These are phyloP conservation scores for Lentinus brumalis DNA, from an alignment of 768 basidiomycete species.

Conservation along the genomic window DNA sequence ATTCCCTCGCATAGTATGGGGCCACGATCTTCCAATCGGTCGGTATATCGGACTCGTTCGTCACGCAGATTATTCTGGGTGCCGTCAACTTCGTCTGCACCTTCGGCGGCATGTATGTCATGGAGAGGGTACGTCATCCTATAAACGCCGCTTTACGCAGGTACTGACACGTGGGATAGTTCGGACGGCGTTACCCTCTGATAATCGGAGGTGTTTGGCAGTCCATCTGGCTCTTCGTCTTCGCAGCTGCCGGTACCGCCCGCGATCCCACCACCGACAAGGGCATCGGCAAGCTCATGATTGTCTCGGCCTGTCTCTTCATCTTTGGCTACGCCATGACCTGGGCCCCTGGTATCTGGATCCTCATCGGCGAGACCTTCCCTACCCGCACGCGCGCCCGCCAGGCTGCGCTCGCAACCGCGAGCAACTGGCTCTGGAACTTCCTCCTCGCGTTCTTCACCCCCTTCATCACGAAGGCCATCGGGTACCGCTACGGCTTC, in stretches of 20 bases:
- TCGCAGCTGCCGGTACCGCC: slow-evolving; percentile 70
- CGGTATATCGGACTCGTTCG: slow-evolving; percentile 64
- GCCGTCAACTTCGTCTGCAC: slow-evolving; percentile 73
- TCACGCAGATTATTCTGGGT: slow-evolving; percentile 77
- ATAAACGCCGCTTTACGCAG: neutral
- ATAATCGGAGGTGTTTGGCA: slow-evolving; percentile 76
- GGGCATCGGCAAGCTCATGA: slow-evolving; percentile 52
- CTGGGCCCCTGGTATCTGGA: slow-evolving; percentile 79
- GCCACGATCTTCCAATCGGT: slow-evolving; percentile 70
- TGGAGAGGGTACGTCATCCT: slow-evolving; percentile 53
- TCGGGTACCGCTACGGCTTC: slow-evolving; percentile 66
- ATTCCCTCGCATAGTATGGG: slow-evolving; percentile 33
- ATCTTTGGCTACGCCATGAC: slow-evolving; percentile 73
- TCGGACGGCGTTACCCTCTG: slow-evolving; percentile 64
- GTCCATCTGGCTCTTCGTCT: slow-evolving; percentile 68
- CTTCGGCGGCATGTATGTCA: slow-evolving; percentile 71
- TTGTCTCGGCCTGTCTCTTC: slow-evolving; percentile 67
- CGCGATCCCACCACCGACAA: slow-evolving; percentile 50
- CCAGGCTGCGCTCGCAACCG: slow-evolving; percentile 67
- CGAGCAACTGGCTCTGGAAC: slow-evolving; percentile 69
- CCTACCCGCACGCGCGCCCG: slow-evolving; percentile 71
- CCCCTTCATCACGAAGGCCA: slow-evolving; percentile 64
- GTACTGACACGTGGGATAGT: slow-evolving; percentile 36
- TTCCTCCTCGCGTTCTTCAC: slow-evolving; percentile 79
- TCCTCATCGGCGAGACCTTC: slow-evolving; percentile 78